Evolutionary conservation across 2,329 filamentous ascomycete genomes (phyloP).

Genomic region (Sclerotinia subarctica): DNA sequence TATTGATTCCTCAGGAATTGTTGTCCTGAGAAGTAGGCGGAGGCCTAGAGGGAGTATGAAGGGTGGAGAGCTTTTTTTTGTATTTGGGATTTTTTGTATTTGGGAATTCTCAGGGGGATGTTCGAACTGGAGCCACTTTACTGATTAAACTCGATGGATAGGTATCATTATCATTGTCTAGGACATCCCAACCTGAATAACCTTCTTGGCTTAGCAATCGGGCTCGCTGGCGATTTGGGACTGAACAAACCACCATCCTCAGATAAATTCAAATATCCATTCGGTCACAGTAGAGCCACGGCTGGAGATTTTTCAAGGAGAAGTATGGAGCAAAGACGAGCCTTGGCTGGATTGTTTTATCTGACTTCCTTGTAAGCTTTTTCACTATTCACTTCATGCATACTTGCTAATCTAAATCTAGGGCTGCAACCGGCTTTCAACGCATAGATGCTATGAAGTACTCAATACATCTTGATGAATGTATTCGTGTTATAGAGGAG

Average conservation of each 20-base stretch:
- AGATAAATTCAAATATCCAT: conserved; percentile 12
- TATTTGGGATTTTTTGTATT: too few relatives aligned
- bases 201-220: conserved; percentile 9
- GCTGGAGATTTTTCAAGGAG: not conserved
- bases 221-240: conserved; percentile 3
- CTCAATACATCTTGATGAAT: conserved; percentile 11
- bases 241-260: conserved; percentile 9
- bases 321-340: conserved; percentile 14
- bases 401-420: not conserved
- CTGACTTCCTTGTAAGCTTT: conserved; percentile 12
- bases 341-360: conserved; percentile 16
- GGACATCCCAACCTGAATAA: conserved; percentile 17
- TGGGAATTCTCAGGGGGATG: not conserved
- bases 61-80: not conserved
- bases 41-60: not conserved
- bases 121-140: not conserved
- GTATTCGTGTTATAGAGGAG: not conserved
- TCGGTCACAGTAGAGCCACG: conserved; percentile 6
- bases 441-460: conserved; percentile 17
- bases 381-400: not conserved
- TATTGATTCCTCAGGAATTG: not conserved
- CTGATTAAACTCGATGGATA: not conserved
- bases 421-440: conserved; percentile 12
- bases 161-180: conserved; percentile 22
- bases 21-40: too few relatives aligned